A percentile compares a stretch with the other conserved stretches of the same genome.
Conservation (phyloP, 2,329 filamentous ascomycete species). For the Aspergillus sp. region DNA sequence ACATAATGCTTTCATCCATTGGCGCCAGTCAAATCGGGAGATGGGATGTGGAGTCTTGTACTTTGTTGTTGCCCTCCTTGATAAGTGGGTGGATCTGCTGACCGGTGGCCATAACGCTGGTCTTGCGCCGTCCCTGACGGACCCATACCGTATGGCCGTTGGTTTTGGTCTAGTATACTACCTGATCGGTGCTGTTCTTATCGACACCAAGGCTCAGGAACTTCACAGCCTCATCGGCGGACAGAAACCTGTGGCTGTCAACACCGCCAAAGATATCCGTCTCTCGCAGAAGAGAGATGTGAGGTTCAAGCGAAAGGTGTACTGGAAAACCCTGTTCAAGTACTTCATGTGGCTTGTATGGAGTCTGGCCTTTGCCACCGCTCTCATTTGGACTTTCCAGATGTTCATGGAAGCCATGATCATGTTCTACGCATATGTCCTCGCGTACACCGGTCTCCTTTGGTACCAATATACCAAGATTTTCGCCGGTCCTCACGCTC, state of each 20-base stretch:
- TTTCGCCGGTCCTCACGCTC: conserved; percentile 46
- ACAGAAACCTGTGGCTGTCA: conserved; percentile 37
- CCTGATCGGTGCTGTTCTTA: conserved; percentile 51
- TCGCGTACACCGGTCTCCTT: conserved; percentile 49
- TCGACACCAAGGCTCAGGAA: conserved; percentile 52
- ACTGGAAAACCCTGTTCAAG: conserved; percentile 47
- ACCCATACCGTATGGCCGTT: conserved; percentile 42
- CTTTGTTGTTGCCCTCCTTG: conserved; percentile 52
- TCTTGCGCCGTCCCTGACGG: conserved; percentile 29
- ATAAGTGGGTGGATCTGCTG: conserved; percentile 51
- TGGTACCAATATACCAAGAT: conserved; percentile 53
- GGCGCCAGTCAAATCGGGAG: conserved; percentile 53
- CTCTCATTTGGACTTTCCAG: conserved; percentile 51
- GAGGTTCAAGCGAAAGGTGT: conserved; percentile 44
- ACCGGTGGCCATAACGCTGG: conserved; percentile 41
- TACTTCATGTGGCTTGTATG: conserved; percentile 51
- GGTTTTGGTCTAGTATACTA: conserved; percentile 57
- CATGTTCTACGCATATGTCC: conserved; percentile 48
- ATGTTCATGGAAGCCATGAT: conserved; percentile 36
- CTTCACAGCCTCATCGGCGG: conserved; percentile 43
- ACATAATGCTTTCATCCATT: conserved; percentile 55
- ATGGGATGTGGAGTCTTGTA: conserved; percentile 52
- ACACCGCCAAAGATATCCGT: conserved; percentile 38
- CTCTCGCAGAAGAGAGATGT: conserved; percentile 42
- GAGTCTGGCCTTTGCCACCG: conserved; percentile 47